Evolutionary conservation across 169 alveolate genomes (phyloP).

Genomic region (Plasmodium gonderi): DNA sequence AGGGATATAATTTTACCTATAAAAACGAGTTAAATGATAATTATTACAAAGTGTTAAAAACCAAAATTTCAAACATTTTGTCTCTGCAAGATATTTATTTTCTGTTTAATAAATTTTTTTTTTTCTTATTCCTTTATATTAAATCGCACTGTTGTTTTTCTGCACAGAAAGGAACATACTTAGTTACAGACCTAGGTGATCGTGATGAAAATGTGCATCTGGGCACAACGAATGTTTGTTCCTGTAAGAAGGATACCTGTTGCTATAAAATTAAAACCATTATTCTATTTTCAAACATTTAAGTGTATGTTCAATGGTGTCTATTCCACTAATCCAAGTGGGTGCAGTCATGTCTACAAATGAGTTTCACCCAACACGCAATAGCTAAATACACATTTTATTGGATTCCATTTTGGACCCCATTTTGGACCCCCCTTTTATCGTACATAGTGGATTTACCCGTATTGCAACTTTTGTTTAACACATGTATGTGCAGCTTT

Average conservation of each 20-base stretch:
- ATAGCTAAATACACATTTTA: too few species aligned
- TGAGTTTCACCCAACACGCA: too few species aligned
- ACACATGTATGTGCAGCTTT: not conserved
- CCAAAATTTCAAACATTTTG: slow-evolving; percentile 39
- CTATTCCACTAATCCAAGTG: too few species aligned
- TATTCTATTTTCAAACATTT: slow-evolving; percentile 30
- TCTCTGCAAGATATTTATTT: slow-evolving; percentile 35
- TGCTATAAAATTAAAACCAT: slow-evolving; percentile 71
- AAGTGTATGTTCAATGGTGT: too few species aligned
- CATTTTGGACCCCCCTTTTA: too few species aligned
- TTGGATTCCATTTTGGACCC: not conserved
- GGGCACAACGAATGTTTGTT: not conserved
- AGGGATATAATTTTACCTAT: slow-evolving; percentile 50
- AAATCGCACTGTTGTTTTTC: slow-evolving; percentile 52
- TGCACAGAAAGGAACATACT: not conserved
- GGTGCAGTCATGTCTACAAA: too few species aligned
- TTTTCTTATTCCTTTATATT: slow-evolving; percentile 33
- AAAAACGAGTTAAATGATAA: slow-evolving; percentile 58
- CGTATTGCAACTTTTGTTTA: not conserved
- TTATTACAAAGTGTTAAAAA: slow-evolving; percentile 72
- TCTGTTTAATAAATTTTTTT: slow-evolving; percentile 63
- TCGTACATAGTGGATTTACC: not conserved
- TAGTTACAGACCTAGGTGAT: not conserved
- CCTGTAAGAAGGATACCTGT: slow-evolving; percentile 31
- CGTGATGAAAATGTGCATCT: not conserved